phyloP scores from a whole-genome alignment of 768 basidiomycete genomes.

The Leucocoprinus leucothites region DNA sequence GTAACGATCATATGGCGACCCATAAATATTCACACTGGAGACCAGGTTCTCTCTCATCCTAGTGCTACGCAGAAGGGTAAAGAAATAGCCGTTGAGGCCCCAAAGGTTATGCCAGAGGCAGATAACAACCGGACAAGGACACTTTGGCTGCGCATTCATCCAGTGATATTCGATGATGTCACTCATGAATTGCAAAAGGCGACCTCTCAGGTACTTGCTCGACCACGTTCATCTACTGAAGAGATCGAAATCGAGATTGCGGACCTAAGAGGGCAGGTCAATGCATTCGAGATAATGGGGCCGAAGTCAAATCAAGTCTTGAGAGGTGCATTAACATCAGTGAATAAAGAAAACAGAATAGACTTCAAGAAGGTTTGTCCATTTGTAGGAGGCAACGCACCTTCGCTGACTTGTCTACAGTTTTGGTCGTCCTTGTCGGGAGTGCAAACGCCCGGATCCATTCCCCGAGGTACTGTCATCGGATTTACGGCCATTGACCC shows the following conservation, averaged over 20 bases:
- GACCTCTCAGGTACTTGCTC: constrained; percentile 3
- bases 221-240: constrained; percentile 9
- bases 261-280: constrained; percentile 69
- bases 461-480: constrained; percentile 74
- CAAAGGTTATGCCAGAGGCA: background rate
- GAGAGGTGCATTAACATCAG: constrained; percentile 56
- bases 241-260: constrained; percentile 56
- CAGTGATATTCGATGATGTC: constrained; percentile 5
- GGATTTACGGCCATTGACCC: constrained; percentile 86
- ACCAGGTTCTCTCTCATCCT: background rate
- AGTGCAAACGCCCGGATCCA: constrained; percentile 59
- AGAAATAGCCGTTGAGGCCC: constrained; percentile 13
- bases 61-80: constrained; percentile 9
- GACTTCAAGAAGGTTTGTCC: constrained; percentile 57
- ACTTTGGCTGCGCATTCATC: constrained; percentile 11
- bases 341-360: constrained; percentile 41
- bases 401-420: constrained; percentile 29
- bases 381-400: background rate
- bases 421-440: constrained; percentile 65
- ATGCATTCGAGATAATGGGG: constrained; percentile 88
- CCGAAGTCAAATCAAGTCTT: constrained; percentile 77
- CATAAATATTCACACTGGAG: constrained; percentile 5
- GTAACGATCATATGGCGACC: constrained; percentile 74
- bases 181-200: constrained; percentile 7
- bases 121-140: background rate